Evolutionary conservation across 331 rosid genomes (phyloP).

Genomic region (Rosa hybrid): DNA sequence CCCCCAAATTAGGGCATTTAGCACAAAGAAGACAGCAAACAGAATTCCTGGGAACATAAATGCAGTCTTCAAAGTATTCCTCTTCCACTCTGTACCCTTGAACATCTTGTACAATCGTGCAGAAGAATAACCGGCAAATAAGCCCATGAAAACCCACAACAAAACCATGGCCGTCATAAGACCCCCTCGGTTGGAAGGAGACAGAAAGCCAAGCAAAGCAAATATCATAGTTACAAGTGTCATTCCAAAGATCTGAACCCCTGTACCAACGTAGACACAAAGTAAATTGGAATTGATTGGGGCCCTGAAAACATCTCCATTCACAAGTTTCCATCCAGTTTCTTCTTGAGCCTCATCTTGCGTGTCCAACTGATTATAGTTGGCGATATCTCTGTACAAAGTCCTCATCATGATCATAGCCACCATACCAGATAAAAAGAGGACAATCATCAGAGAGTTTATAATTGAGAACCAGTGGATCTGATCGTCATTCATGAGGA

Average conservation of each 20-base stretch:
- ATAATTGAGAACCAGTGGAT: constrained; percentile 99
- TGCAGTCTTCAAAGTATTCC: constrained; percentile 94
- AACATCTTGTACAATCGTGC: constrained; percentile 97
- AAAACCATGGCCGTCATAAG: constrained; percentile 99
- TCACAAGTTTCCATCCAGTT: constrained; percentile 99
- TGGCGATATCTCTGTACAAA: constrained; percentile 92
- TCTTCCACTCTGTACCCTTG: constrained; percentile 99
- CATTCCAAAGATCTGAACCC: constrained; percentile 95
- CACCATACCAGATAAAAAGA: constrained; percentile 99
- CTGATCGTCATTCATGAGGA: constrained; percentile 99
- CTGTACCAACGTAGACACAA: constrained; percentile 95
- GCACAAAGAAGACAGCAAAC: constrained; percentile 80
- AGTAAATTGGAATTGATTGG: constrained; percentile 88
- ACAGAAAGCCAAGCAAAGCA: constrained; percentile 92
- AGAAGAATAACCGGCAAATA: constrained; percentile 94
- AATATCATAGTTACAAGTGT: constrained; percentile 95
- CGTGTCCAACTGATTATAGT: constrained; percentile 94
- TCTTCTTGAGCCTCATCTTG: constrained; percentile 99
- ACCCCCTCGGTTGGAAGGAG: constrained; percentile 99
- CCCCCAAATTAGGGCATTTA: constrained; percentile 96
- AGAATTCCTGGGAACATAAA: constrained; percentile 99
- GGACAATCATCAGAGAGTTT: constrained; percentile 98
- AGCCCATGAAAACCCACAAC: constrained; percentile 99
- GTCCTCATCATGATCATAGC: constrained; percentile 99
- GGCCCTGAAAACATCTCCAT: constrained; percentile 93